Evolutionary conservation across 768 basidiomycete species (phyloP).

Genomic region (Mycena floridula): DNA sequence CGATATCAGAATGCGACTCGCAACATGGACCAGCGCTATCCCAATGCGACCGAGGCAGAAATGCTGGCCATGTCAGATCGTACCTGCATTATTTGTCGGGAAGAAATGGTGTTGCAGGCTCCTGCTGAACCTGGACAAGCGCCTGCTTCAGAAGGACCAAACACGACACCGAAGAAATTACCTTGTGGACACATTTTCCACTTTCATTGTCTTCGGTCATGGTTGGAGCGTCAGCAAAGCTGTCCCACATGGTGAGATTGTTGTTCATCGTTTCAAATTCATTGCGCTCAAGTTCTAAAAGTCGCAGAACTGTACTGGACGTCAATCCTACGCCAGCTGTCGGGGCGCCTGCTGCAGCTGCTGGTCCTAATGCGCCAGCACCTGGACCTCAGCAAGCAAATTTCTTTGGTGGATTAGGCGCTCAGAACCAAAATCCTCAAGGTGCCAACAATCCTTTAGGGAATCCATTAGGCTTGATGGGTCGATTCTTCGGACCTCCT

Average conservation of each 20-base stretch:
- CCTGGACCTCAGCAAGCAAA: constrained; percentile 27
- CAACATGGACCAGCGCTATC: constrained; percentile 95
- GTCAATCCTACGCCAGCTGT: constrained; percentile 27
- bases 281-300: constrained; percentile 21
- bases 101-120: constrained; percentile 71
- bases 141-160: constrained; percentile 59
- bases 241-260: constrained; percentile 90
- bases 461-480: constrained; percentile 45
- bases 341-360: constrained; percentile 17
- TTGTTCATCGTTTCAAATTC: constrained; percentile 2
- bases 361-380: constrained; percentile 21
- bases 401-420: constrained; percentile 19
- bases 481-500: constrained; percentile 51
- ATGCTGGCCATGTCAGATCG: constrained; percentile 75
- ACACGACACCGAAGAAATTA: constrained; percentile 93
- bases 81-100: constrained; percentile 97
- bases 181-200: constrained; percentile 98
- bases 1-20: constrained; percentile 91
- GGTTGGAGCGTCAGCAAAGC: constrained; percentile 97
- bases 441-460: constrained; percentile 29
- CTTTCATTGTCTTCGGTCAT: constrained; percentile 93
- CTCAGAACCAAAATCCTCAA: constrained; percentile 28
- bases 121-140: constrained; percentile 17
- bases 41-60: constrained; percentile 86
- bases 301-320: constrained; percentile 76